These are phyloP conservation scores for Tricholoma hemisulphureum DNA, from an alignment of 768 basidiomycete species.

Conservation along the genomic window DNA sequence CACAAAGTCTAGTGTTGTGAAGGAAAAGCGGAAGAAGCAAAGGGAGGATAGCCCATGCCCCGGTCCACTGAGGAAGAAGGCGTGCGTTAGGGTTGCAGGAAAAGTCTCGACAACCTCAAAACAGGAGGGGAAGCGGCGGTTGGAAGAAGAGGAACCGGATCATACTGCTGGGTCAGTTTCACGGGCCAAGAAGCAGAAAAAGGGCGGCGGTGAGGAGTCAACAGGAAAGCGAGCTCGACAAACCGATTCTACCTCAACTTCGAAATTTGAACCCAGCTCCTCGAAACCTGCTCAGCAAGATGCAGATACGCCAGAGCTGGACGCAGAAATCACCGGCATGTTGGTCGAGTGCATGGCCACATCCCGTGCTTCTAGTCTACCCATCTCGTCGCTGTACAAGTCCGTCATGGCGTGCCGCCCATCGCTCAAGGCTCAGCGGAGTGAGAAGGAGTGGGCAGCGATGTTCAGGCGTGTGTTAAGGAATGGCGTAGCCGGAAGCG, in stretches of 20 bases:
- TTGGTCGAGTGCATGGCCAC: slow-evolving; percentile 68
- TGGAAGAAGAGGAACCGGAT: slow-evolving; percentile 12
- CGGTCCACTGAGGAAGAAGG: slow-evolving; percentile 22
- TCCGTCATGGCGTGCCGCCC: slow-evolving; percentile 55
- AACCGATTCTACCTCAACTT: slow-evolving; percentile 1
- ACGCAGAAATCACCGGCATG: slow-evolving; percentile 57
- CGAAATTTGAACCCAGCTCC: background rate
- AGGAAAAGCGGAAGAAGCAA: slow-evolving; percentile 27
- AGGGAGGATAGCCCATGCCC: slow-evolving; percentile 8
- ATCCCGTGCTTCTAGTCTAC: slow-evolving; percentile 68
- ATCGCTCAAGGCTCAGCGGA: slow-evolving; percentile 40
- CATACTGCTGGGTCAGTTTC: slow-evolving; percentile 10
- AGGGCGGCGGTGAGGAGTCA: slow-evolving; percentile 5
- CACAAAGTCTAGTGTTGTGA: background rate
- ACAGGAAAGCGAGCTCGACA: background rate
- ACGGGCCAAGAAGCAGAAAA: slow-evolving; percentile 24
- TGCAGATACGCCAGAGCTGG: slow-evolving; percentile 7
- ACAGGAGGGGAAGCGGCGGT: slow-evolving; percentile 7
- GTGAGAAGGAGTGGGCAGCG: slow-evolving; percentile 47
- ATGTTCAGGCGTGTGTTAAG: slow-evolving; percentile 52
- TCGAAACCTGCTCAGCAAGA: slow-evolving; percentile 1
- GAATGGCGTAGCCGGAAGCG: slow-evolving; percentile 45
- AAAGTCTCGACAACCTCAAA: slow-evolving; percentile 12
- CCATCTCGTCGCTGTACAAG: slow-evolving; percentile 52
- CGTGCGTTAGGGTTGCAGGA: slow-evolving; percentile 2